A percentile compares a stretch with the other conserved stretches of the same genome.
Evolutionary conservation across 1,139 yeast species (phyloP).

Genomic region (Debaryomycetaceae sp.): DNA sequence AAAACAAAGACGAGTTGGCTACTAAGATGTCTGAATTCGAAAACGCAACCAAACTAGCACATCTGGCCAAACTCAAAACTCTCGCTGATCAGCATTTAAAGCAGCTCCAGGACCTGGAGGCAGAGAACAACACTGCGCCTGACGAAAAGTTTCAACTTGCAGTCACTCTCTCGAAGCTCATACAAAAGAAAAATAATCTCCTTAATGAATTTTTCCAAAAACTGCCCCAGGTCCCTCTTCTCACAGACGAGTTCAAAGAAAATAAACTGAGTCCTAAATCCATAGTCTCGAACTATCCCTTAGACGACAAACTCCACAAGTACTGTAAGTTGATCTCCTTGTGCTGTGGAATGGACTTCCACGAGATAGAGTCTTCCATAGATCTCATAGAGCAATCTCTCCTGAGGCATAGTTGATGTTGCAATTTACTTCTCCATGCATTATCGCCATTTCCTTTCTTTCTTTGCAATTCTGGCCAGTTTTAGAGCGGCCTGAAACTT

Average conservation of each 20-base stretch:
- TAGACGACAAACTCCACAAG: constrained; percentile 36
- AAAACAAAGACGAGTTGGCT: constrained; percentile 30
- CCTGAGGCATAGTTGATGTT: background rate
- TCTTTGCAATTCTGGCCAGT: background rate
- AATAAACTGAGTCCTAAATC: constrained; percentile 11
- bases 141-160: constrained; percentile 16
- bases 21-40: constrained; percentile 15
- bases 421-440: background rate
- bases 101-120: background rate
- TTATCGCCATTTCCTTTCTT: background rate
- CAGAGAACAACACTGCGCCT: background rate
- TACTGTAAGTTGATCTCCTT: constrained; percentile 42
- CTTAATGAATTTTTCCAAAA: constrained; percentile 16
- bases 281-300: constrained; percentile 25
- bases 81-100: background rate
- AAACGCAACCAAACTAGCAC: constrained; percentile 12
- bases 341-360: constrained; percentile 44
- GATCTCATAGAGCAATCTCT: constrained; percentile 44
- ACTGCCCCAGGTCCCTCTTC: constrained; percentile 24
- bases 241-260: constrained; percentile 11
- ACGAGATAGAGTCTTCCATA: constrained; percentile 41
- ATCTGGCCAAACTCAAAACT: constrained; percentile 2
- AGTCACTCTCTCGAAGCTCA: constrained; percentile 20
- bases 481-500: background rate
- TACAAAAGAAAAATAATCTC: constrained; percentile 19